Evolutionary conservation across 805 yeast species (phyloP).

Genomic region (Jamesozyma hellenica): DNA sequence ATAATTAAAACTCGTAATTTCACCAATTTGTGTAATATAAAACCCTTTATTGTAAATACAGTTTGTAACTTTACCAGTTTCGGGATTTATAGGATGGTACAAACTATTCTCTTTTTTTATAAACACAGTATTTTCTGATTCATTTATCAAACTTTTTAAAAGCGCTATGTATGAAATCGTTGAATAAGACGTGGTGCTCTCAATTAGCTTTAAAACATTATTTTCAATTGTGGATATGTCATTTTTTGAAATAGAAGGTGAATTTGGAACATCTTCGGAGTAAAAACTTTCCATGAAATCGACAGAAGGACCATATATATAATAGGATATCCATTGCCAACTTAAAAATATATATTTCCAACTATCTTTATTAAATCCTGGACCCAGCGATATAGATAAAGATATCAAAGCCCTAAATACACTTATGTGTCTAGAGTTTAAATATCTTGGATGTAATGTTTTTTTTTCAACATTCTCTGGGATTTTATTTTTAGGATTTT

Average conservation of each 20-base stretch:
- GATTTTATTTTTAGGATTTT: neutral
- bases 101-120: constrained; percentile 9
- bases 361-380: constrained; percentile 45
- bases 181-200: constrained; percentile 49
- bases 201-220: constrained; percentile 51
- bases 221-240: constrained; percentile 45
- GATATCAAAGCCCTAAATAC: constrained; percentile 72
- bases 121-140: constrained; percentile 14
- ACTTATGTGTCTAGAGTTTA: constrained; percentile 59
- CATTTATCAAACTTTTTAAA: constrained; percentile 32
- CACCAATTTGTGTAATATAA: constrained; percentile 44
- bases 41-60: constrained; percentile 50
- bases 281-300: constrained; percentile 27
- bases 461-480: constrained; percentile 5
- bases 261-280: constrained; percentile 33
- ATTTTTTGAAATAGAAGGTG: constrained; percentile 34
- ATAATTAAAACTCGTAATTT: constrained; percentile 43
- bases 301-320: constrained; percentile 49
- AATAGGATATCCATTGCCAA: constrained; percentile 72
- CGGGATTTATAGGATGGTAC: constrained; percentile 17
- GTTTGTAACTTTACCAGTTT: constrained; percentile 11
- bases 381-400: constrained; percentile 73
- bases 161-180: constrained; percentile 41
- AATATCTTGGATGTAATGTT: constrained; percentile 32
- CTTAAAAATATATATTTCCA: constrained; percentile 60